Conservation (phyloP, 108 stramenopile species). For the Pseudonitzschia pungens region DNA sequence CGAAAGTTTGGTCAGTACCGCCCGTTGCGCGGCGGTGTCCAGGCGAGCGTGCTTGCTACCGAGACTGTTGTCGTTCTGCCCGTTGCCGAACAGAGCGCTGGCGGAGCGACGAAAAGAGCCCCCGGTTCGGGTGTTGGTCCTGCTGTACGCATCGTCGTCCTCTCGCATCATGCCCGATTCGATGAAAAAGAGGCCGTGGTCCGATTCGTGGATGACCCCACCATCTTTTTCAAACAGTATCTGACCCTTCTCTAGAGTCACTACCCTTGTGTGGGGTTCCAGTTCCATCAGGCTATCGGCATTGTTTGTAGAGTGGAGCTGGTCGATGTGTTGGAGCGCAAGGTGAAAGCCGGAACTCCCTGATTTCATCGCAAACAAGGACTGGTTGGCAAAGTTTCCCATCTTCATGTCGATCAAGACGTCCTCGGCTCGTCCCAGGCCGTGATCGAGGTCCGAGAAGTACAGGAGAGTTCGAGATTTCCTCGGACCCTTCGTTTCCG, state of each 20-base stretch:
- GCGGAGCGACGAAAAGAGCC: neutral
- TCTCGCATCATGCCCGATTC: slow-evolving; percentile 49
- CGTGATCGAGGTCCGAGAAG: slow-evolving; percentile 55
- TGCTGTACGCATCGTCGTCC: neutral
- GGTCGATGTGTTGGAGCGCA: slow-evolving; percentile 61
- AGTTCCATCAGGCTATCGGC: slow-evolving; percentile 41
- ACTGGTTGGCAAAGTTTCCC: neutral
- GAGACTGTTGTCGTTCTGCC: slow-evolving; percentile 31
- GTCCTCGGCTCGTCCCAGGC: slow-evolving; percentile 68
- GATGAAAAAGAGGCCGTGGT: slow-evolving; percentile 73
- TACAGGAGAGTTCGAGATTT: slow-evolving; percentile 44
- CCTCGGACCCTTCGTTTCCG: slow-evolving; percentile 22
- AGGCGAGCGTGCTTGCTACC: slow-evolving; percentile 49
- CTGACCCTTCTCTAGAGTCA: slow-evolving; percentile 45
- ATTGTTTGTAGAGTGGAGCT: slow-evolving; percentile 48
- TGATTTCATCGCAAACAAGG: slow-evolving; percentile 1
- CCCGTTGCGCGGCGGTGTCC: slow-evolving; percentile 34
- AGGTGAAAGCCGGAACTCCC: slow-evolving; percentile 42
- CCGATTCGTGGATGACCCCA: slow-evolving; percentile 28
- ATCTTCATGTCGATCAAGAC: slow-evolving; percentile 34
- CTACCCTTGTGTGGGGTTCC: slow-evolving; percentile 35
- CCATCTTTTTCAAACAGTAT: slow-evolving; percentile 31
- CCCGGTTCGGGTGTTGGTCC: slow-evolving; percentile 6
- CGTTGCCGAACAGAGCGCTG: neutral
- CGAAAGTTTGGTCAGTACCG: slow-evolving; percentile 21